phyloP scores from a whole-genome alignment of 1,284 basidiomycete species.

The Veloboletus limbatus region DNA sequence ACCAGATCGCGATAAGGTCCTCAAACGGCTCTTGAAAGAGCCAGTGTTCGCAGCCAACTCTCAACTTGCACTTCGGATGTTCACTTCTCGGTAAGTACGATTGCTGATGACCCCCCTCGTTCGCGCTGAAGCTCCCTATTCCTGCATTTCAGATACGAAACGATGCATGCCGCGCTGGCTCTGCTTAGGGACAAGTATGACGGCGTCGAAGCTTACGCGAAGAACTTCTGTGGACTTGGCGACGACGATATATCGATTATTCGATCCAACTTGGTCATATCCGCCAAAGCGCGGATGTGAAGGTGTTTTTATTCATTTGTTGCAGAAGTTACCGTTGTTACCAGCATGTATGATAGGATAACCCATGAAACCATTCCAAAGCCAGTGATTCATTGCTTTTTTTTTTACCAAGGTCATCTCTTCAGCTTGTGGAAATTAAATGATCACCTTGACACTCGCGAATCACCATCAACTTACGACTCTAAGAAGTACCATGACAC shows the following conservation, averaged over 20 bases:
- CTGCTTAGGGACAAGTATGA: conserved; percentile 61
- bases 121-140: not conserved
- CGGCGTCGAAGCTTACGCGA: conserved; percentile 64
- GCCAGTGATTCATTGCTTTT: too few relatives aligned
- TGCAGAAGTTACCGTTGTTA: not conserved
- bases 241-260: conserved; percentile 60
- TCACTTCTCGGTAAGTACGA: conserved; percentile 58
- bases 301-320: not conserved
- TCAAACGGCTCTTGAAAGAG: conserved; percentile 62
- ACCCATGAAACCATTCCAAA: not conserved
- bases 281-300: conserved; percentile 34
- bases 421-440: too few relatives aligned
- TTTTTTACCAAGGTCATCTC: too few relatives aligned
- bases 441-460: too few relatives aligned
- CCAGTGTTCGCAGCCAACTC: conserved; percentile 68
- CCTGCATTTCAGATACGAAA: conserved; percentile 49
- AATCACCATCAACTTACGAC: too few relatives aligned
- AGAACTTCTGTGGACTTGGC: conserved; percentile 49
- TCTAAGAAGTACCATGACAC: too few relatives aligned
- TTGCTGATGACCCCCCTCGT: not conserved
- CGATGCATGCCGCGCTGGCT: conserved; percentile 65
- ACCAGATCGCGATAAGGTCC: conserved; percentile 65
- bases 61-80: conserved; percentile 74
- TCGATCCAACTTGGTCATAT: conserved; percentile 54
- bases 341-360: conserved; percentile 1